Base-by-base conservation (phyloP, 2,329 filamentous ascomycete genomes). In the Phialophora verrucosa region DNA sequence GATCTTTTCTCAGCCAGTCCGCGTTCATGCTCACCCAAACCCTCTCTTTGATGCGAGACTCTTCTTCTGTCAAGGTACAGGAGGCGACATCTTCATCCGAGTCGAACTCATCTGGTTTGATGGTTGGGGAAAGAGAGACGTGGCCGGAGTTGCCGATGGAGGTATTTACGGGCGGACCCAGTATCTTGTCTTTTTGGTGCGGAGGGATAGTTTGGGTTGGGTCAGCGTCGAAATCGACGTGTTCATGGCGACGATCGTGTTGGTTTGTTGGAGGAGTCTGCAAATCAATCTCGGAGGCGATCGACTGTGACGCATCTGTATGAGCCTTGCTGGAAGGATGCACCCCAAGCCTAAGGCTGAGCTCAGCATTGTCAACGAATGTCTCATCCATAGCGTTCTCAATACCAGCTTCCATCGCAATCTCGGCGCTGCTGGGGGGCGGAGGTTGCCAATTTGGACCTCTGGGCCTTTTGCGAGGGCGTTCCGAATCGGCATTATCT, bases 11-110 rank as follows among this genome's bases (percentile, higher is more conserved):
- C 47, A 99, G 83, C 86, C 93, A 99, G 71, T 96, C 92, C 76
- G 95, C 93, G 78, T 99, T 98, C 75, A 93, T 89, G 66, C 94
- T 93, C 51, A 96, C 88, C 95, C 95, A 99, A 60, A 98, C 91
- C 66, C 88, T 88, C 77, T 97, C 93, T 77, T 97, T 98, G 75
- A 93, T 87, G 38, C 86, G 86, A 1, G 89, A 87, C 79, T 98
- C 93, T 2, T 87, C 86, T 0, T 89, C 85, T 0, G 85, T 86
- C 4, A 98, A 83, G 42, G 93, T 79, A 74, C 93, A 97, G 73
- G 91, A 91, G 66, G 85, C 81, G 4, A 99, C 92, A 77, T 99
- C 95, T 0, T 89, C 90, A 69, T 99, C 95, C 72, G 96, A 88
- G 44, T 89, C 91, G 74, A 98, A 97, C 75, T 97, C 93, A 64